phyloP scores from a whole-genome alignment of 2,329 filamentous ascomycete species.

The Hypoxylon sp. region DNA sequence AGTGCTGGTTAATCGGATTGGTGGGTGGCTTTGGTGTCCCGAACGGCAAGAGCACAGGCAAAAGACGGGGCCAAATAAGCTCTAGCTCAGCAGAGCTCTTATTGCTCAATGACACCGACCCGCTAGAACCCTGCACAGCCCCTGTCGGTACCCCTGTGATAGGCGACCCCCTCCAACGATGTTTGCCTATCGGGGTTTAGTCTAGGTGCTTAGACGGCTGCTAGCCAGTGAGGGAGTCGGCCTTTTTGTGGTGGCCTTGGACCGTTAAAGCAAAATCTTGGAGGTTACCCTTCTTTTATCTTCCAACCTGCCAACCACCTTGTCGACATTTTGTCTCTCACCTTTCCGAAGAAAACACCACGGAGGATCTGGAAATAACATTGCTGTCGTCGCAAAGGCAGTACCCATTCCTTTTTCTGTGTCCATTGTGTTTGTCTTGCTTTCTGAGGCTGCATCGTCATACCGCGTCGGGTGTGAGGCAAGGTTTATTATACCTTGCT shows the following conservation, averaged over 20 bases:
- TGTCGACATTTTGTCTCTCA: constrained; percentile 23
- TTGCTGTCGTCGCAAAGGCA: constrained; percentile 27
- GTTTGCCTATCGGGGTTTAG: constrained; percentile 43
- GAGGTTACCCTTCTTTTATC: constrained; percentile 22
- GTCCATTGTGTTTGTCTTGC: constrained; percentile 23
- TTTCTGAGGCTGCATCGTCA: constrained; percentile 19
- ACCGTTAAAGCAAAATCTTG: constrained; percentile 35
- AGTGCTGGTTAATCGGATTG: constrained; percentile 30
- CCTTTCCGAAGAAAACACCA: constrained; percentile 18
- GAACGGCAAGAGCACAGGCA: constrained; percentile 23
- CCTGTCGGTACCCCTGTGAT: constrained; percentile 35
- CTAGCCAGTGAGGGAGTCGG: constrained; percentile 35
- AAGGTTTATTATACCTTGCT: constrained; percentile 21
- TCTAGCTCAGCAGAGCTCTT: constrained; percentile 23
- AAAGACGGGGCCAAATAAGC: constrained; percentile 16
- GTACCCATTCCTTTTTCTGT: constrained; percentile 27
- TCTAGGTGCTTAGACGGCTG: constrained; percentile 31
- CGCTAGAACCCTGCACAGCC: constrained; percentile 32
- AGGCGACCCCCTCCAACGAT: constrained; percentile 35
- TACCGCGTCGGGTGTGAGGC: constrained; percentile 11
- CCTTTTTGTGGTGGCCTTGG: constrained; percentile 24
- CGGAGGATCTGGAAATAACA: constrained; percentile 21
- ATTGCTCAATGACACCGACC: constrained; percentile 44
- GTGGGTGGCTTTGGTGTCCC: constrained; percentile 13
- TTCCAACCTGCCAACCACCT: constrained; percentile 25